These are phyloP conservation scores for Vicia faba DNA, from an alignment of 306 rosid genomes.

Conservation along the genomic window DNA sequence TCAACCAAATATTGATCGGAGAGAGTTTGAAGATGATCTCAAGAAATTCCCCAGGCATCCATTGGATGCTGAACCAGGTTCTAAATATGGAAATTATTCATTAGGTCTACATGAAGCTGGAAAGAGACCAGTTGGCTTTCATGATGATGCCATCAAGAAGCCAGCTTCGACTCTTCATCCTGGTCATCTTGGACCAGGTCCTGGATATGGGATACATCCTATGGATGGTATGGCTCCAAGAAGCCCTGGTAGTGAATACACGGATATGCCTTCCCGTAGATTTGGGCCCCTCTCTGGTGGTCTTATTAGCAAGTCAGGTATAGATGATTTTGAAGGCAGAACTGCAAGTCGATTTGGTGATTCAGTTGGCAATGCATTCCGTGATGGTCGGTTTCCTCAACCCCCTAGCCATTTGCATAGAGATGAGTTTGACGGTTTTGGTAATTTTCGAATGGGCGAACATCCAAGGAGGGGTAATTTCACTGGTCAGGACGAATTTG, in stretches of 20 bases:
- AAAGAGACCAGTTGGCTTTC: slow-evolving; percentile 58
- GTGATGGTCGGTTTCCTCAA: slow-evolving; percentile 64
- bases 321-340: slow-evolving; percentile 79
- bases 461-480: slow-evolving; percentile 63
- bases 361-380: slow-evolving; percentile 54
- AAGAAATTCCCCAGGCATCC: slow-evolving; percentile 66
- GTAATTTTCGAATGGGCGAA: slow-evolving; percentile 69
- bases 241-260: slow-evolving; percentile 72
- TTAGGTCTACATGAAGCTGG: slow-evolving; percentile 61
- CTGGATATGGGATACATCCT: slow-evolving; percentile 56
- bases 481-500: slow-evolving; percentile 61
- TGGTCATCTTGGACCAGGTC: slow-evolving; percentile 62
- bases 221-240: slow-evolving; percentile 62
- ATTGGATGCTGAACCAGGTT: slow-evolving; percentile 60
- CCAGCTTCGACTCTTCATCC: slow-evolving; percentile 52
- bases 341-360: slow-evolving; percentile 67
- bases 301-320: slow-evolving; percentile 45
- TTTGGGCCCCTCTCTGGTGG: slow-evolving; percentile 55
- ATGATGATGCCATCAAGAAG: slow-evolving; percentile 54
- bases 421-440: slow-evolving; percentile 77
- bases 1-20: slow-evolving; percentile 45
- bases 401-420: slow-evolving; percentile 64
- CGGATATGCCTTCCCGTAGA: slow-evolving; percentile 53
- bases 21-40: slow-evolving; percentile 72
- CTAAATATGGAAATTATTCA: slow-evolving; percentile 52